phyloP scores from a whole-genome alignment of 805 yeast species.

The Candida ipomoeae region DNA sequence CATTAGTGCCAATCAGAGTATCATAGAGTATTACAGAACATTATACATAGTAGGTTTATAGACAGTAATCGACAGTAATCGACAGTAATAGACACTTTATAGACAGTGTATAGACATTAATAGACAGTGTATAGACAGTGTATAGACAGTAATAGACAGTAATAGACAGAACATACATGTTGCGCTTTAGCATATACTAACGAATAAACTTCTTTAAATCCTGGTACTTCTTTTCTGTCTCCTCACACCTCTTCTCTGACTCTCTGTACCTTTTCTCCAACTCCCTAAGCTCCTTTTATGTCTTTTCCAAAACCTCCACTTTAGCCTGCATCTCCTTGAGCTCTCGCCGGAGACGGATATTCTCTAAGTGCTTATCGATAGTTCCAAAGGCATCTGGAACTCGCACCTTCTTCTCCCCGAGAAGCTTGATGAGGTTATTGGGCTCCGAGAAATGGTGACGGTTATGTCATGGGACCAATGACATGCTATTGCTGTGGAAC shows the following conservation, averaged over 20 bases:
- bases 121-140: too few relatives aligned
- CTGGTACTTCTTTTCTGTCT: not conserved
- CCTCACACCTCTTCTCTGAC: not conserved
- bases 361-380: conserved; percentile 42
- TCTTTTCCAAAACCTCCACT: not conserved
- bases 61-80: too few relatives aligned
- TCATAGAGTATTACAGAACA: too few relatives aligned
- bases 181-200: too few relatives aligned
- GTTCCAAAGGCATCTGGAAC: conserved; percentile 32
- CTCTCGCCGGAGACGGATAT: conserved; percentile 34
- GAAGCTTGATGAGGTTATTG: conserved; percentile 26
- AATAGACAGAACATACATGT: too few relatives aligned
- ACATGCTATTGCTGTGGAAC: too few relatives aligned
- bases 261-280: not conserved
- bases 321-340: conserved; percentile 9
- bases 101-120: too few relatives aligned
- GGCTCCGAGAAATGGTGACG: conserved; percentile 3
- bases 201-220: not conserved
- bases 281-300: not conserved
- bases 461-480: too few relatives aligned
- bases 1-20: too few relatives aligned
- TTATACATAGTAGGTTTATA: too few relatives aligned
- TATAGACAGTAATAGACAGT: too few relatives aligned
- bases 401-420: conserved; percentile 8
- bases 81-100: too few relatives aligned